These are phyloP conservation scores for Ceraceosorus guamensis DNA, from an alignment of 1,284 basidiomycete genomes.

Conservation along the genomic window DNA sequence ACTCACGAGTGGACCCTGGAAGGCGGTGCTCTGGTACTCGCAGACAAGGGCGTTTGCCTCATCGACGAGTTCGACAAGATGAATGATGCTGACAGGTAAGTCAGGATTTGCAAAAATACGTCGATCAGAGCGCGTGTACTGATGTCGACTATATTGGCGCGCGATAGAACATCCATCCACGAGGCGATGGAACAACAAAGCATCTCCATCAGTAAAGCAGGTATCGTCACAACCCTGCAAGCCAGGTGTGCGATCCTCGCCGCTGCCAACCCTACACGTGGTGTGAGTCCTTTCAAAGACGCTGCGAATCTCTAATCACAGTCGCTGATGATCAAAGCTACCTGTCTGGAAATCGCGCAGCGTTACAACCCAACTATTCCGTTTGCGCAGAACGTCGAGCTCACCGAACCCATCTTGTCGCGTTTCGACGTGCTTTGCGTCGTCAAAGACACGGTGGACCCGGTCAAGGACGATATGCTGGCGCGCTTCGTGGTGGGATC, in stretches of 20 bases:
- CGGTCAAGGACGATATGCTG: slow-evolving; percentile 90
- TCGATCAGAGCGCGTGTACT: too few relatives aligned
- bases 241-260: slow-evolving; percentile 95
- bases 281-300: slow-evolving; percentile 9
- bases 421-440: slow-evolving; percentile 97
- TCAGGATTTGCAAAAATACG: neutral
- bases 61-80: slow-evolving; percentile 99
- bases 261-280: slow-evolving; percentile 93
- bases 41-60: slow-evolving; percentile 95
- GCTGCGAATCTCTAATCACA: neutral
- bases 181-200: slow-evolving; percentile 99
- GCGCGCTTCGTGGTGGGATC: slow-evolving; percentile 95
- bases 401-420: slow-evolving; percentile 97
- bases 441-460: slow-evolving; percentile 94
- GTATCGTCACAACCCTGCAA: slow-evolving; percentile 92
- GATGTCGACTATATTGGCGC: too few relatives aligned
- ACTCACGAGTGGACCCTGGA: slow-evolving; percentile 98
- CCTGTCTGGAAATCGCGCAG: neutral
- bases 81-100: slow-evolving; percentile 68
- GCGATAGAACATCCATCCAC: slow-evolving; percentile 74
- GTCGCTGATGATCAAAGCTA: neutral
- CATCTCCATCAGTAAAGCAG: slow-evolving; percentile 99
- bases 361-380: slow-evolving; percentile 51
- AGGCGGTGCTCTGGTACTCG: slow-evolving; percentile 91
- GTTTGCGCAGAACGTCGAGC: slow-evolving; percentile 95